Evolutionary conservation across 129 eudicot species (phyloP).

Genomic region (Rutidosis leptorrhynchoides): DNA sequence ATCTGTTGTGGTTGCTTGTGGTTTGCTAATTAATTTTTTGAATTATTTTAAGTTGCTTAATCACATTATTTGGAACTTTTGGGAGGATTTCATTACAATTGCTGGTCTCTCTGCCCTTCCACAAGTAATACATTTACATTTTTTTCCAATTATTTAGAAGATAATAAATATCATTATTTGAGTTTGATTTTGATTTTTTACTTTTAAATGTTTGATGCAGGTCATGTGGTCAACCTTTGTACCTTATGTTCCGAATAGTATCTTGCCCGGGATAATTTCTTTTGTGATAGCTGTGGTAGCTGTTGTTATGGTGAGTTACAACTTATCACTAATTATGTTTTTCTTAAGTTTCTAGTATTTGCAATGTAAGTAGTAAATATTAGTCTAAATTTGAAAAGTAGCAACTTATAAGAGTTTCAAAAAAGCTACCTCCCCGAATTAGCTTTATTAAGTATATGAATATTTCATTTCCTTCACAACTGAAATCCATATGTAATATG

Average conservation of each 20-base stretch:
- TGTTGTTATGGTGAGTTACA: slow-evolving; percentile 68
- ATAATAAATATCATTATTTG: too few relatives aligned
- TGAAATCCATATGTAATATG: background rate
- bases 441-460: background rate
- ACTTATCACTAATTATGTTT: background rate
- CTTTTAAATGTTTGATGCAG: slow-evolving; percentile 37
- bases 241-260: slow-evolving; percentile 74
- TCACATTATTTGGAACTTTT: slow-evolving; percentile 57
- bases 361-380: background rate
- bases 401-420: too few relatives aligned
- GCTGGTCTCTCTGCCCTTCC: slow-evolving; percentile 95
- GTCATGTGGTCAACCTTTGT: slow-evolving; percentile 99
- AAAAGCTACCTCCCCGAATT: background rate
- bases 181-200: slow-evolving; percentile 3
- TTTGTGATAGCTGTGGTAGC: slow-evolving; percentile 56
- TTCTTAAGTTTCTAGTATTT: background rate
- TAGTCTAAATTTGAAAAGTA: background rate
- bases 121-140: slow-evolving; percentile 46
- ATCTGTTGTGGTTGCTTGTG: slow-evolving; percentile 67
- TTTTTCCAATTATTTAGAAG: background rate
- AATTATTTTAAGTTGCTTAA: slow-evolving; percentile 66
- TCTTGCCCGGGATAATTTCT: slow-evolving; percentile 67
- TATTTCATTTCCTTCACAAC: background rate
- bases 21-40: slow-evolving; percentile 66
- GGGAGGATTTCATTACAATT: slow-evolving; percentile 95